phyloP scores from a whole-genome alignment of 2,329 filamentous ascomycete species.

The Diaporthe ilicicola region DNA sequence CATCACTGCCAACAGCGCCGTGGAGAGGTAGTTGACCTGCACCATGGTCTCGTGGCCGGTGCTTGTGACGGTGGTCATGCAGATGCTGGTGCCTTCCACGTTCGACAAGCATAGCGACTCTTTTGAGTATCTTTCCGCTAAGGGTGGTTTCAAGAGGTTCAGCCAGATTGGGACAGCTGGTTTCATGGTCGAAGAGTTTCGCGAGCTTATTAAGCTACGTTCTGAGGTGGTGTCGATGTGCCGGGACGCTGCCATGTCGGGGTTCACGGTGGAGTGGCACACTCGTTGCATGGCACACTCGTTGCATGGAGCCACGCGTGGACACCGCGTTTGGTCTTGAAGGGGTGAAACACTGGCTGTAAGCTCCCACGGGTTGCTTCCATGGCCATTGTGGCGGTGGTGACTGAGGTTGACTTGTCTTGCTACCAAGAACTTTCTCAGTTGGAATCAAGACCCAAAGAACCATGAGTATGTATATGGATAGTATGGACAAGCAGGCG shows the following conservation, averaged over 20 bases:
- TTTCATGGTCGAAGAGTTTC: background rate
- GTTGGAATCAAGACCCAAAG: background rate
- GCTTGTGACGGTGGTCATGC: background rate
- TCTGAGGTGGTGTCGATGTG: background rate
- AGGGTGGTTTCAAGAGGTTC: background rate
- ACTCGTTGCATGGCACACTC: background rate
- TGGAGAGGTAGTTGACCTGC: slow-evolving; percentile 38
- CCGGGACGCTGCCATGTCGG: background rate
- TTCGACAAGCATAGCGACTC: slow-evolving; percentile 3
- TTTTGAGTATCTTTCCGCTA: background rate
- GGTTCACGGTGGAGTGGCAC: background rate
- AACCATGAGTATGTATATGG: background rate
- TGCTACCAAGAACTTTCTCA: background rate
- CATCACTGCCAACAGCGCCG: slow-evolving; percentile 33
- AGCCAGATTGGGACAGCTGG: background rate
- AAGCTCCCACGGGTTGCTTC: background rate
- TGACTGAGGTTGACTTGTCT: background rate
- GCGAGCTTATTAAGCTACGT: background rate
- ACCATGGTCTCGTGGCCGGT: slow-evolving; percentile 34
- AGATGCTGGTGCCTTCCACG: background rate
- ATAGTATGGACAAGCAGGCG: background rate
- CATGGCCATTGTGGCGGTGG: no score
- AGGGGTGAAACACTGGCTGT: background rate
- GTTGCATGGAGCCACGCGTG: background rate
- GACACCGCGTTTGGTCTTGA: background rate